Evolutionary conservation across 495 filamentous ascomycete genomes (phyloP).

Genomic region (Delitschia confertaspora): DNA sequence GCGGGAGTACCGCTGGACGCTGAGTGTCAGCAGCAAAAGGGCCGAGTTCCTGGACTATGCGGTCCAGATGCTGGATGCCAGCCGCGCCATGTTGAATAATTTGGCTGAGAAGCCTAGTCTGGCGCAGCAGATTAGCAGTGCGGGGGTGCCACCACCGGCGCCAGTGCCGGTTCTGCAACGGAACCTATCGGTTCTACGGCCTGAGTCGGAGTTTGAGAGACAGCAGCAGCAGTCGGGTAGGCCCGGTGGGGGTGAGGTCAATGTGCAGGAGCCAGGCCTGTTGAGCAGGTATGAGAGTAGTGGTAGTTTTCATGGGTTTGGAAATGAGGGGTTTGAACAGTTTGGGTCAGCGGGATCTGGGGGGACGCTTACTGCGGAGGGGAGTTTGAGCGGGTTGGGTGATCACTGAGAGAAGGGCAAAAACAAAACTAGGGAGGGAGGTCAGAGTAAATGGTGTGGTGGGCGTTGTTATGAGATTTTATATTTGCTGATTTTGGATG

Average conservation of each 20-base stretch:
- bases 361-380: too few relatives aligned
- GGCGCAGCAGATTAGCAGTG: constrained; percentile 24
- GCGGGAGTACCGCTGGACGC: constrained; percentile 87
- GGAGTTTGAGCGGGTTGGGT: too few relatives aligned
- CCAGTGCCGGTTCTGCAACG: not conserved
- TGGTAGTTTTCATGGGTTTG: constrained; percentile 22
- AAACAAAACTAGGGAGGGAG: too few relatives aligned
- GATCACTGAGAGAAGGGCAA: too few relatives aligned
- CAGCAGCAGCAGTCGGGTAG: constrained; percentile 2
- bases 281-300: constrained; percentile 2
- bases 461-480: too few relatives aligned
- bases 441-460: too few relatives aligned
- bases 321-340: constrained; percentile 11
- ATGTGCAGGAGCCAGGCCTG: constrained; percentile 13
- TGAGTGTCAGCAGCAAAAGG: constrained; percentile 73
- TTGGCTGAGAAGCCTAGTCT: constrained; percentile 33
- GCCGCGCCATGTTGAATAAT: constrained; percentile 32
- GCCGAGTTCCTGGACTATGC: constrained; percentile 73
- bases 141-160: constrained; percentile 26
- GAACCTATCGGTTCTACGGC: not conserved
- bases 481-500: too few relatives aligned
- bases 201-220: not conserved
- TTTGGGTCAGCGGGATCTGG: too few relatives aligned
- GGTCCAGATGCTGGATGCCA: constrained; percentile 58
- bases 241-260: constrained; percentile 4